Conservation (phyloP, 441 rosid species). For the Arabidopsis hybrid region DNA sequence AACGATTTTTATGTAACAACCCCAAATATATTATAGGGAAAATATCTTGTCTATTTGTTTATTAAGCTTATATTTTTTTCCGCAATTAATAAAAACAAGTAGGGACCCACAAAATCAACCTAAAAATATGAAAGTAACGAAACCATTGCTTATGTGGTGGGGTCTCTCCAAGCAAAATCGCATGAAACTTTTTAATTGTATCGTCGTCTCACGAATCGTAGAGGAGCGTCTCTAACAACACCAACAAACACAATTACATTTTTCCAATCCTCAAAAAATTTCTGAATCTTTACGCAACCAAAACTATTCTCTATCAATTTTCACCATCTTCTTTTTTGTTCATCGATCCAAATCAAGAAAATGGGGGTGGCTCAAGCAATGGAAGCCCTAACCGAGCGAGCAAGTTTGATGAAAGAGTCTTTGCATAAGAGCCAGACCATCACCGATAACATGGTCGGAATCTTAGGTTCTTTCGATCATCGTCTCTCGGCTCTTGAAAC, state of each 20-base stretch:
- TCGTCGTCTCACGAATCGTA: conserved; percentile 3
- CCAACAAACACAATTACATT: conserved; percentile 6
- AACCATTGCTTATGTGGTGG: conserved; percentile 22
- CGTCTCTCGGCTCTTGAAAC: conserved; percentile 98
- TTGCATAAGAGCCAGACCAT: conserved; percentile 85
- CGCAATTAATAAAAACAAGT: not conserved
- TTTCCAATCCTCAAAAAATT: conserved; percentile 23
- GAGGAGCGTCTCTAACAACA: conserved; percentile 18
- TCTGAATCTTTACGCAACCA: not conserved
- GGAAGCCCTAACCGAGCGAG: conserved; percentile 75
- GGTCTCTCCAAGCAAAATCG: conserved; percentile 28
- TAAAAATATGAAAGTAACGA: conserved; percentile 27
- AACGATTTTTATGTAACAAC: not conserved
- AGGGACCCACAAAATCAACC: conserved; percentile 42
- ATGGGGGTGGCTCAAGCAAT: conserved; percentile 79
- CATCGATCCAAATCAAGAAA: conserved; percentile 34
- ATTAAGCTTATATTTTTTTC: too few relatives aligned
- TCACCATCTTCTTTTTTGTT: not conserved
- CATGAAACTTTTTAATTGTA: conserved; percentile 30
- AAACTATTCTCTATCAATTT: conserved; percentile 2
- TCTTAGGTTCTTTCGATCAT: conserved; percentile 94
- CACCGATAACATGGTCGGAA: conserved; percentile 89
- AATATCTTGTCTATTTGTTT: too few relatives aligned
- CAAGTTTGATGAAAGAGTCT: conserved; percentile 68
- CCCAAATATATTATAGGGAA: too few relatives aligned